A percentile compares a stretch with the other conserved stretches of the same genome.
Conservation (phyloP, 345 rosid species). For the Rhodomyrtus tomentosa region DNA sequence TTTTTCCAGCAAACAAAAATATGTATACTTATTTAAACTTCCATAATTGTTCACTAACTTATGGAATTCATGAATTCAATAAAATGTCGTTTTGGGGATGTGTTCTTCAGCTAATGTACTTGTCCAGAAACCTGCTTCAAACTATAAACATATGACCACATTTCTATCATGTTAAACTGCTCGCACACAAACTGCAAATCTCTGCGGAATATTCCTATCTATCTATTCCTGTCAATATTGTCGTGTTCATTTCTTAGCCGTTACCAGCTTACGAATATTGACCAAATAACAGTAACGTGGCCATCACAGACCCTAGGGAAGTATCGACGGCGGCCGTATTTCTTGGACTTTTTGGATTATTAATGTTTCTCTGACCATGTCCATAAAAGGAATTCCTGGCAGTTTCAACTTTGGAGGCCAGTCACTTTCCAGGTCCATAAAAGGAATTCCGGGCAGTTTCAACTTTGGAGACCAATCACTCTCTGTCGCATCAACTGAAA, state of each 20-base stretch:
- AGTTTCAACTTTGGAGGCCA: background rate
- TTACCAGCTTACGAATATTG: too few species aligned
- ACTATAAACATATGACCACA: background rate
- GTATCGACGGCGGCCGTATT: background rate
- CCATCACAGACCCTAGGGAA: background rate
- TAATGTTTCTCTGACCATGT: background rate
- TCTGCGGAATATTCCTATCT: background rate
- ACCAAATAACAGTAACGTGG: background rate
- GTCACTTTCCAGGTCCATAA: background rate
- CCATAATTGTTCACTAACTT: too few species aligned
- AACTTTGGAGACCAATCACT: background rate
- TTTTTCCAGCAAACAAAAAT: too few species aligned
- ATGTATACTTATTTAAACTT: too few species aligned
- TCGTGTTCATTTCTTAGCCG: too few species aligned
- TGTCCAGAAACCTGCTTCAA: background rate
- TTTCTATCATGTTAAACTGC: background rate
- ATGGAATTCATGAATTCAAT: background rate
- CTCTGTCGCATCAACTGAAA: background rate
- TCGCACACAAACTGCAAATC: background rate
- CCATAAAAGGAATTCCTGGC: background rate
- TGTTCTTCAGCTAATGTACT: background rate
- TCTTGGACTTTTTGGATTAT: background rate
- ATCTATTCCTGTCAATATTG: background rate
- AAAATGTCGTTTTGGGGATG: background rate
- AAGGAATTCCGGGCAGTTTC: too few species aligned